Evolutionary conservation across 2,329 filamentous ascomycete genomes (phyloP).

Genomic region (Sporothrix brasiliensis): DNA sequence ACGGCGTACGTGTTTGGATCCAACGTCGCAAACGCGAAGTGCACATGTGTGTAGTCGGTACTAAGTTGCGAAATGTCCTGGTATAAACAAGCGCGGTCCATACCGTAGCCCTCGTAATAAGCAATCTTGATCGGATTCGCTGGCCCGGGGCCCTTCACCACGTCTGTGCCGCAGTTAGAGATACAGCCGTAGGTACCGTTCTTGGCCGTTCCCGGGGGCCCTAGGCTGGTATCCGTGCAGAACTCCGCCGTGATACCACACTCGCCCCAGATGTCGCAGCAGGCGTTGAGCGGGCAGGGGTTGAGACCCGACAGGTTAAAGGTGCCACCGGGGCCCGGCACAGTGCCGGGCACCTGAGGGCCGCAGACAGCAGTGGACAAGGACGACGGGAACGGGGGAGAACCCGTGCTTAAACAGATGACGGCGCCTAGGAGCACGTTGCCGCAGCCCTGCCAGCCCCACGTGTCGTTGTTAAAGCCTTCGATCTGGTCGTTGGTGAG

Average conservation of each 20-base stretch:
- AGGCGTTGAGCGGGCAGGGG: constrained; percentile 41
- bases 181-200: constrained; percentile 45
- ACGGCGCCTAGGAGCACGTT: constrained; percentile 37
- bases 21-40: constrained; percentile 43
- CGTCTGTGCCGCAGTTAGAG: constrained; percentile 47
- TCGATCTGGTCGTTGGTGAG: constrained; percentile 27
- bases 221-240: constrained; percentile 41
- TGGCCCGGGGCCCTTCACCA: constrained; percentile 36
- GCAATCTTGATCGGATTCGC: constrained; percentile 36
- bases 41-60: constrained; percentile 39
- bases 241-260: constrained; percentile 52
- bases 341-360: constrained; percentile 42
- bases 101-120: constrained; percentile 46
- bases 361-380: constrained; percentile 43
- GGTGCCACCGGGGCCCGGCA: constrained; percentile 34
- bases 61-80: constrained; percentile 38
- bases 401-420: constrained; percentile 45
- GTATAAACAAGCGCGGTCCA: constrained; percentile 41
- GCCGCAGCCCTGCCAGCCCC: constrained; percentile 45
- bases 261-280: constrained; percentile 48
- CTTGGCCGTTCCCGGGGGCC: constrained; percentile 42
- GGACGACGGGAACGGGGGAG: constrained; percentile 43
- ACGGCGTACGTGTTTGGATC: constrained; percentile 37
- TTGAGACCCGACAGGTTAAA: constrained; percentile 37
- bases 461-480: constrained; percentile 45